A percentile compares a stretch with the other conserved stretches of the same genome.
These are phyloP conservation scores for Trapa incisa DNA, from an alignment of 345 rosid genomes.

Conservation along the genomic window DNA sequence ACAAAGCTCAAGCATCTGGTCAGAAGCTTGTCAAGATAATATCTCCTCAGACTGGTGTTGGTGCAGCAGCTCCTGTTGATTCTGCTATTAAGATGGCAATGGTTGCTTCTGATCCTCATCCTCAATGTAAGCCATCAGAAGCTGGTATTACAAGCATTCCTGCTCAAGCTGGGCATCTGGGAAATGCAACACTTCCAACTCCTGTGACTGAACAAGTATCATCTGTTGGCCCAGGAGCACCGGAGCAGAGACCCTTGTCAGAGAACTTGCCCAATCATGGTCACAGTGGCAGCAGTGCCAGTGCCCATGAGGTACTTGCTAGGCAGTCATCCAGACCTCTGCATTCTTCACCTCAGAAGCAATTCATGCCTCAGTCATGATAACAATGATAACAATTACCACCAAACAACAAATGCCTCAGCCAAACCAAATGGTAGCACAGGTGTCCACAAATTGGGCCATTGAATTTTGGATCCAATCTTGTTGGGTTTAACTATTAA, in stretches of 20 bases:
- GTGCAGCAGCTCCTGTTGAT: constrained; percentile 32
- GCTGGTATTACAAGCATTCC: constrained; percentile 29
- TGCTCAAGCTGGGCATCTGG: constrained; percentile 32
- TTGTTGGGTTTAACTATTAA: constrained; percentile 14
- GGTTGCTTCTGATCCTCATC: constrained; percentile 24
- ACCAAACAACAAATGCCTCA: constrained; percentile 14
- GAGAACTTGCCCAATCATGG: constrained; percentile 44
- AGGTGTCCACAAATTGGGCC: constrained; percentile 47
- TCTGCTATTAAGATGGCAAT: constrained; percentile 22
- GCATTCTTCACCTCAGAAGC: constrained; percentile 34
- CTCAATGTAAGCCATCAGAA: constrained; percentile 54
- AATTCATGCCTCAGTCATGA: constrained; percentile 33
- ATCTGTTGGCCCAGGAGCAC: constrained; percentile 28
- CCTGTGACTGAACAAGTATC: constrained; percentile 38
- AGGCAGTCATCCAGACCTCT: constrained; percentile 26
- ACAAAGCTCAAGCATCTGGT: constrained; percentile 33
- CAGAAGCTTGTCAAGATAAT: constrained; percentile 28
- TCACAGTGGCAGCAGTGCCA: constrained; percentile 31
- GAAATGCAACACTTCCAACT: constrained; percentile 32
- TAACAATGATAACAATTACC: not conserved
- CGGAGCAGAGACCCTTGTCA: constrained; percentile 50
- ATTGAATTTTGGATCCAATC: constrained; percentile 39
- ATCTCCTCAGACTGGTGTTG: not conserved
- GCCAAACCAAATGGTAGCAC: constrained; percentile 25
- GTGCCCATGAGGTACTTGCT: constrained; percentile 16